Conservation (phyloP, 257 asterid genomes). For the Solanum bukasovii region DNA sequence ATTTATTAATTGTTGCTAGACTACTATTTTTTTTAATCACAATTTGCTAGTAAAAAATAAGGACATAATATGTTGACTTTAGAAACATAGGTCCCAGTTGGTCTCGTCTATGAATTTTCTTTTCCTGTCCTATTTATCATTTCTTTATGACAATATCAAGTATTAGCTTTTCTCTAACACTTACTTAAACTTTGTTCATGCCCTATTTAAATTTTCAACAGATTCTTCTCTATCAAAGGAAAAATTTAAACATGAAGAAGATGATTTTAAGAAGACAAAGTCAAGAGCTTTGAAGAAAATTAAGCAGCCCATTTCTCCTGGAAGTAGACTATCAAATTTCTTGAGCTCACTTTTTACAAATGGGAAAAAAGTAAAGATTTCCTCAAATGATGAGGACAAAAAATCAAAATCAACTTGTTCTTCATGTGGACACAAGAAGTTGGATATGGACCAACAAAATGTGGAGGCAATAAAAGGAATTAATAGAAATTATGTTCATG, state of each 20-base stretch:
- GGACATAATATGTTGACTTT: neutral
- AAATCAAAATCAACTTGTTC: conserved; percentile 13
- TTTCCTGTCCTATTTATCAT: neutral
- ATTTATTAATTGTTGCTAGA: neutral
- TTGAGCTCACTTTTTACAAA: conserved; percentile 54
- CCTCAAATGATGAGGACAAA: neutral
- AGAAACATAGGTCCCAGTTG: neutral
- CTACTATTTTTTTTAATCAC: neutral
- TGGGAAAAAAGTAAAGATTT: conserved; percentile 30
- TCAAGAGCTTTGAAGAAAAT: conserved; percentile 29
- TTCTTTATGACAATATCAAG: neutral
- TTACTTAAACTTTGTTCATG: neutral
- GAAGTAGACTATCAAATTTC: conserved; percentile 68
- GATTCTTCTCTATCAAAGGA: neutral
- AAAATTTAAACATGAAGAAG: neutral
- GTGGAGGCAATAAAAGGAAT: neutral
- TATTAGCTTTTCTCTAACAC: neutral
- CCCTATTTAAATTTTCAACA: neutral
- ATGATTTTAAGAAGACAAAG: neutral
- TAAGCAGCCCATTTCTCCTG: conserved; percentile 88
- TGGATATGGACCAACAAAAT: neutral
- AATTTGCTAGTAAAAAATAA: neutral
- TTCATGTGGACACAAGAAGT: neutral
- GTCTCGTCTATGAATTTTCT: neutral
- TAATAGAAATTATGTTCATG: neutral